Evolutionary conservation across 2,329 filamentous ascomycete species (phyloP).

Genomic region (Seiridium cupressi): DNA sequence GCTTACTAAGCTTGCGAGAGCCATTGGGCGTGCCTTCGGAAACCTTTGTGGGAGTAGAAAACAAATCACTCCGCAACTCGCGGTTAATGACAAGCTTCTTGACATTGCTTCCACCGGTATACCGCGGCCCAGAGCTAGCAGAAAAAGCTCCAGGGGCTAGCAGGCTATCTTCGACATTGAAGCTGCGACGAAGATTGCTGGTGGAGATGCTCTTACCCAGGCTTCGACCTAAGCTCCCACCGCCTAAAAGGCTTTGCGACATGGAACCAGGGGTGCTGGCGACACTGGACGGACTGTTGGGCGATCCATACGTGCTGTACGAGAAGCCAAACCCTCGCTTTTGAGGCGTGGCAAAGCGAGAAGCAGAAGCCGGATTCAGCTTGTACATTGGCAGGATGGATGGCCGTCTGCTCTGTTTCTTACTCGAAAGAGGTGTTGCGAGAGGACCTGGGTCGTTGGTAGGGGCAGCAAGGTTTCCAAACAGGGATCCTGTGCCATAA

Average conservation of each 20-base stretch:
- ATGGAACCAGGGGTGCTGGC: conserved; percentile 68
- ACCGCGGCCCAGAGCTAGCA: conserved; percentile 60
- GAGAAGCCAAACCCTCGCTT: conserved; percentile 89
- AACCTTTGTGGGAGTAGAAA: conserved; percentile 58
- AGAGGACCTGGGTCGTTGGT: conserved; percentile 79
- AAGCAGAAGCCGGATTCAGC: conserved; percentile 76
- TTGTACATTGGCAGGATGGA: conserved; percentile 85
- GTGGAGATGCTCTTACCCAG: conserved; percentile 87
- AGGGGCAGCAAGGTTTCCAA: conserved; percentile 61
- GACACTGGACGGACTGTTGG: conserved; percentile 65
- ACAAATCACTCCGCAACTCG: conserved; percentile 72
- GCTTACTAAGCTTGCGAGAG: conserved; percentile 67
- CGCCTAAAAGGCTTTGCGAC: conserved; percentile 62
- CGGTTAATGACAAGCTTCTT: conserved; percentile 94
- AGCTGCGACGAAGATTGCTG: conserved; percentile 80
- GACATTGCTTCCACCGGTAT: conserved; percentile 68
- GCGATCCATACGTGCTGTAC: conserved; percentile 88
- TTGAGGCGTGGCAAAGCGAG: conserved; percentile 78
- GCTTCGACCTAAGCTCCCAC: conserved; percentile 66
- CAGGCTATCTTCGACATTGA: conserved; percentile 81
- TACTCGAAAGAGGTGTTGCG: conserved; percentile 81
- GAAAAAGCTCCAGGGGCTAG: conserved; percentile 84
- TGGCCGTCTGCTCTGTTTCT: conserved; percentile 71
- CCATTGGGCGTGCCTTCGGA: conserved; percentile 38
- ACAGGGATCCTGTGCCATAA: conserved; percentile 85